phyloP scores from a whole-genome alignment of 1,284 basidiomycete species.

The Malassezia vespertilionis region DNA sequence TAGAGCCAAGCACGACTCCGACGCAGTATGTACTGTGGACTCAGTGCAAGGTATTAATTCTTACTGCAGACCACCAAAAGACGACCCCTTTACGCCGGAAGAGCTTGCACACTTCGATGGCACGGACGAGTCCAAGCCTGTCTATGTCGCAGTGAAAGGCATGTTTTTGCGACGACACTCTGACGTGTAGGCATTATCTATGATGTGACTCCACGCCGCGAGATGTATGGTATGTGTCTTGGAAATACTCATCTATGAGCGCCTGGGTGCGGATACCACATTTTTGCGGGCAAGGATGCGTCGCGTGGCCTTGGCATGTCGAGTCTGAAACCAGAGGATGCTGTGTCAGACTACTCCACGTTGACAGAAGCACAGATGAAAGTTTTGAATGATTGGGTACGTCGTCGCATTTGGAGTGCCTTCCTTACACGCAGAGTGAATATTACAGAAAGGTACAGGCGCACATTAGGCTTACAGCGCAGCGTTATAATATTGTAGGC shows the following conservation, averaged over 20 bases:
- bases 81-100: slow-evolving; percentile 62
- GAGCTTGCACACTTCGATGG: slow-evolving; percentile 64
- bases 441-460: slow-evolving; percentile 37
- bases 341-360: slow-evolving; percentile 71
- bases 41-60: neutral
- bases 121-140: slow-evolving; percentile 56
- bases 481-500: slow-evolving; percentile 45
- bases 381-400: slow-evolving; percentile 74
- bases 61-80: slow-evolving; percentile 60
- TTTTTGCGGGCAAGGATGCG: slow-evolving; percentile 74
- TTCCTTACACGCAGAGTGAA: too few species aligned
- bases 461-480: neutral
- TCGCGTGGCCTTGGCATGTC: slow-evolving; percentile 54
- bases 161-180: slow-evolving; percentile 14
- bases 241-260: slow-evolving; percentile 6
- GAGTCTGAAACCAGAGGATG: slow-evolving; percentile 75
- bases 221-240: slow-evolving; percentile 64
- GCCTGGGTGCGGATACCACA: slow-evolving; percentile 44
- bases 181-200: slow-evolving; percentile 58
- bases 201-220: slow-evolving; percentile 64
- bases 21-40: slow-evolving; percentile 23
- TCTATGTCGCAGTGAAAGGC: slow-evolving; percentile 84
- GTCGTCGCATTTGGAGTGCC: too few species aligned
- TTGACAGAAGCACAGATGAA: slow-evolving; percentile 67
- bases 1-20: slow-evolving; percentile 31